Conservation (phyloP, 2,329 filamentous ascomycete species). For the Cladobotryum protrusum region DNA sequence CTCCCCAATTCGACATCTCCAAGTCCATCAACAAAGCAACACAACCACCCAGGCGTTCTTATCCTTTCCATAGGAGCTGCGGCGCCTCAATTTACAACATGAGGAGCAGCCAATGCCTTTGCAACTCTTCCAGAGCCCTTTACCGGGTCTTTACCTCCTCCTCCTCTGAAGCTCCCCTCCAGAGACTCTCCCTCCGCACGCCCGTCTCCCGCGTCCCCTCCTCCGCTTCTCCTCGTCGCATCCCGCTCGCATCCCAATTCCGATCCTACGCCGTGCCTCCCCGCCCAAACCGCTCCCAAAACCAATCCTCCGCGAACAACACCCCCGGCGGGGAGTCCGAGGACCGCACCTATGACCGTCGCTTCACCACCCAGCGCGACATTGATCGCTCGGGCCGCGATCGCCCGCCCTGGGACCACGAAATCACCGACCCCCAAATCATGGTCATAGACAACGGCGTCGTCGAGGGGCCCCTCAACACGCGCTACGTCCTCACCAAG, state of each 20-base stretch:
- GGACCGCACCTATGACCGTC: constrained; percentile 23
- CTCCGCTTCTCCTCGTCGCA: not conserved
- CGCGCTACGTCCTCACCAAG: constrained; percentile 34
- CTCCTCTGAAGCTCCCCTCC: constrained; percentile 17
- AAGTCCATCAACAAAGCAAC: not conserved
- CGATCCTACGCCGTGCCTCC: constrained; percentile 1
- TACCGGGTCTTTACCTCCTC: constrained; percentile 40
- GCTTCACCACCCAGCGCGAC: constrained; percentile 29
- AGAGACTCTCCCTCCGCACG: constrained; percentile 3
- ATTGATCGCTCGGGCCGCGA: constrained; percentile 29
- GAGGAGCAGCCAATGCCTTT: constrained; percentile 33
- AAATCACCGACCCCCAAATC: constrained; percentile 37
- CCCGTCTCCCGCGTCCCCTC: constrained; percentile 12
- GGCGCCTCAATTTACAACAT: constrained; percentile 25
- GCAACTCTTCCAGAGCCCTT: constrained; percentile 40
- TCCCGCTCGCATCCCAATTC: constrained; percentile 1
- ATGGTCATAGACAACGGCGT: constrained; percentile 36
- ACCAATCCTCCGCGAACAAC: not conserved
- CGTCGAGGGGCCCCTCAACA: constrained; percentile 33
- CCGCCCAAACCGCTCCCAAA: constrained; percentile 1
- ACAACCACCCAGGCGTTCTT: constrained; percentile 3
- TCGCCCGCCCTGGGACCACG: constrained; percentile 36
- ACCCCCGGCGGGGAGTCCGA: constrained; percentile 9
- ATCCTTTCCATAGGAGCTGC: not conserved
- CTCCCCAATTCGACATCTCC: not conserved